These are phyloP conservation scores for Sporobolomyces pararoseus DNA, from an alignment of 768 basidiomycete genomes.

Conservation along the genomic window DNA sequence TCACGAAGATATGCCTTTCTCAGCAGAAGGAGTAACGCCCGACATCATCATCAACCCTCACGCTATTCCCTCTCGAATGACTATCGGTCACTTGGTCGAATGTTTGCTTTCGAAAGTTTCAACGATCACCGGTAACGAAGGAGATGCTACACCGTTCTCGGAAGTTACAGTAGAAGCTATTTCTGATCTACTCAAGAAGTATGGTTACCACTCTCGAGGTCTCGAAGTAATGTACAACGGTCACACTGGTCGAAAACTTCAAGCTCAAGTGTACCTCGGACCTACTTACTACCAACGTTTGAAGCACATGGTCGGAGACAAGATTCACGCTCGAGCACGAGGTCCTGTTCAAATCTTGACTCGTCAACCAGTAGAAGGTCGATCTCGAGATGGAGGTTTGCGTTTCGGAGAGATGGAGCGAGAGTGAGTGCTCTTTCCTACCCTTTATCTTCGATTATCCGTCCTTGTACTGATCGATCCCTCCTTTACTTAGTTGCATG, in stretches of 20 bases:
- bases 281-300: conserved; percentile 98
- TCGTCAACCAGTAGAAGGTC: conserved; percentile 94
- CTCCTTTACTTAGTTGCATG: conserved; percentile 76
- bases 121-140: conserved; percentile 91
- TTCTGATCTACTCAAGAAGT: conserved; percentile 79
- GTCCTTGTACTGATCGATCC: conserved; percentile 37
- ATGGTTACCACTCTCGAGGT: conserved; percentile 95
- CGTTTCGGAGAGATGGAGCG: conserved; percentile 99
- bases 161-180: conserved; percentile 96
- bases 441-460: neutral
- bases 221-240: conserved; percentile 99
- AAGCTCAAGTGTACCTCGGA: conserved; percentile 96
- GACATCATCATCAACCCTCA: conserved; percentile 99
- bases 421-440: conserved; percentile 20
- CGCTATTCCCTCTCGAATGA: conserved; percentile 99
- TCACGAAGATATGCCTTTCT: conserved; percentile 99
- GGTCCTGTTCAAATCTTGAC: conserved; percentile 98
- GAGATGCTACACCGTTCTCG: conserved; percentile 97
- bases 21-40: conserved; percentile 90
- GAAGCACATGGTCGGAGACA: conserved; percentile 99
- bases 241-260: conserved; percentile 94
- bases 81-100: conserved; percentile 98
- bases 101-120: conserved; percentile 94
- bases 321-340: conserved; percentile 95
- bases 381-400: conserved; percentile 95